A percentile compares a stretch with the other conserved stretches of the same genome.
Evolutionary conservation across 768 basidiomycete genomes (phyloP).

Genomic region (Podaxis rugospora): DNA sequence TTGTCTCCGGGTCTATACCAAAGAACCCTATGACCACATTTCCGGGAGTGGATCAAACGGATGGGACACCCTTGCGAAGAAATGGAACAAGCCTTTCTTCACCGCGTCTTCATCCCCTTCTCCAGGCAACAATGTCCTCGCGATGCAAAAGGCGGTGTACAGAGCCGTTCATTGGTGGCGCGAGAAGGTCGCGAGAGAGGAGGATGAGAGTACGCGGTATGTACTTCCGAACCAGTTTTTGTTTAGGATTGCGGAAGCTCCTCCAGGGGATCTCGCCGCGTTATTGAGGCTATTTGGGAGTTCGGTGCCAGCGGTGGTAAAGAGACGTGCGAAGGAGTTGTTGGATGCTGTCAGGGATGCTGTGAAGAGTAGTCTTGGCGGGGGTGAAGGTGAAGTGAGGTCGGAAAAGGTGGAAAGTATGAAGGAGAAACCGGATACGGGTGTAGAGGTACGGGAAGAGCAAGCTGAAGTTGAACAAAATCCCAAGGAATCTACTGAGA

Average conservation of each 20-base stretch:
- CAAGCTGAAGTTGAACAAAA: background rate
- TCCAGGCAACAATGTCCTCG: conserved; percentile 29
- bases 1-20: conserved; percentile 64
- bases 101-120: conserved; percentile 22
- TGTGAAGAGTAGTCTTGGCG: conserved; percentile 29
- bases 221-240: conserved; percentile 73
- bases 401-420: conserved; percentile 15
- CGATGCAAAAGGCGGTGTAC: conserved; percentile 59
- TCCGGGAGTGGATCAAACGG: conserved; percentile 64
- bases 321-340: conserved; percentile 58
- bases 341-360: conserved; percentile 55
- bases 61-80: conserved; percentile 74
- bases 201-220: conserved; percentile 83
- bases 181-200: conserved; percentile 69
- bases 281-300: conserved; percentile 57
- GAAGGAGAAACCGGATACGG: conserved; percentile 12
- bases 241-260: conserved; percentile 67
- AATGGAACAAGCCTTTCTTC: conserved; percentile 66
- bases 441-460: conserved; percentile 7
- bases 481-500: conserved; percentile 23
- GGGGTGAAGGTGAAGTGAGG: conserved; percentile 9
- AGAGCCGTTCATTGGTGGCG: conserved; percentile 78
- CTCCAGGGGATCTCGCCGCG: conserved; percentile 60
- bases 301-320: conserved; percentile 55
- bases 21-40: conserved; percentile 64